phyloP scores from a whole-genome alignment of 2,329 filamentous ascomycete genomes.

The Gaeumannomyces sp. region DNA sequence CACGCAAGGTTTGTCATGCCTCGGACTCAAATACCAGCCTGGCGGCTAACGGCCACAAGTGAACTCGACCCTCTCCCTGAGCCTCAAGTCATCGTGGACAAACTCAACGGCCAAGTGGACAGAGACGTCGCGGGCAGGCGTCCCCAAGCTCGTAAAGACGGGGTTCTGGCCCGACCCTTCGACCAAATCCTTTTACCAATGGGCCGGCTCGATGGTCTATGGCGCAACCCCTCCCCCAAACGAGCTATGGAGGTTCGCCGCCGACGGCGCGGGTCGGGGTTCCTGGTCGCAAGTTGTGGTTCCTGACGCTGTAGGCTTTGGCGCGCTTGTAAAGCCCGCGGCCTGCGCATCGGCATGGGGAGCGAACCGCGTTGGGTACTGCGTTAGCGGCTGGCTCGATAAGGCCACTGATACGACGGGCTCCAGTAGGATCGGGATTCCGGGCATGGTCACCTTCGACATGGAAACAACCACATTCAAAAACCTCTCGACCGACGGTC shows the following conservation, averaged over 20 bases:
- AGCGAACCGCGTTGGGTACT: constrained; percentile 22
- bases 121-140: constrained; percentile 17
- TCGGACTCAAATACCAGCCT: too few species aligned
- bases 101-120: constrained; percentile 25
- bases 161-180: constrained; percentile 26
- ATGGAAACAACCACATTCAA: constrained; percentile 25
- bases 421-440: background rate
- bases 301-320: constrained; percentile 26
- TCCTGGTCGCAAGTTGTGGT: constrained; percentile 24
- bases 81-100: constrained; percentile 28
- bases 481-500: constrained; percentile 23
- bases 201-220: constrained; percentile 24
- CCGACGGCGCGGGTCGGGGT: constrained; percentile 27
- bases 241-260: constrained; percentile 26
- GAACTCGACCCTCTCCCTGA: constrained; percentile 28
- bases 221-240: constrained; percentile 18
- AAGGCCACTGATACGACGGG: constrained; percentile 3
- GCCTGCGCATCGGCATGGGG: constrained; percentile 17
- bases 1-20: background rate
- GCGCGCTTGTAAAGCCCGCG: constrained; percentile 27
- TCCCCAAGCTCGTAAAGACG: constrained; percentile 25
- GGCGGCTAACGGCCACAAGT: constrained; percentile 16
- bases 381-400: constrained; percentile 23
- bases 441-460: constrained; percentile 14
- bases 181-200: constrained; percentile 26